phyloP scores from a whole-genome alignment of 2,329 filamentous ascomycete genomes.

The Beauveria scarabaeidicola region DNA sequence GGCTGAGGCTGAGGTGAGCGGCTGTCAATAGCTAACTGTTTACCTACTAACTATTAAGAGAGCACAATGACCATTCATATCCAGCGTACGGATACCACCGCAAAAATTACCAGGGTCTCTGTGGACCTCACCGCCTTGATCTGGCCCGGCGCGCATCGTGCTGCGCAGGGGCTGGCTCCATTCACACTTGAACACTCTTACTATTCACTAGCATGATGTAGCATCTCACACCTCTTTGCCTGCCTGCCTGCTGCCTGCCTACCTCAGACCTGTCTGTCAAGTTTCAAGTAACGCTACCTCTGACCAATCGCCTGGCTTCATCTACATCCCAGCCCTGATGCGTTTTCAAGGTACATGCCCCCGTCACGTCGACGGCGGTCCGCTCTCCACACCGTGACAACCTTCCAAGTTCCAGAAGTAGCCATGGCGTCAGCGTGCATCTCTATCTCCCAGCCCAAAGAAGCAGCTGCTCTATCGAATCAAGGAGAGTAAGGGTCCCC shows the following conservation, averaged over 20 bases:
- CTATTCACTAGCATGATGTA: not conserved
- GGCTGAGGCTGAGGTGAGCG: not conserved
- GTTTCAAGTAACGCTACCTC: not conserved
- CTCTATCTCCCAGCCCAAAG: constrained; percentile 9
- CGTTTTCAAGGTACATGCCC: not conserved
- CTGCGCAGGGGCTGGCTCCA: not conserved
- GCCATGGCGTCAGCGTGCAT: constrained; percentile 21
- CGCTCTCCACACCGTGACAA: not conserved
- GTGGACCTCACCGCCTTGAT: constrained; percentile 2
- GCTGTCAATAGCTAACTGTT: not conserved
- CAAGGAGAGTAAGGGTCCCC: not conserved
- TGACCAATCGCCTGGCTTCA: not conserved
- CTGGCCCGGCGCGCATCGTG: not conserved
- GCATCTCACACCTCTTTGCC: not conserved
- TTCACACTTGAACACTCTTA: not conserved
- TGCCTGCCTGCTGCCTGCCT: too few relatives aligned
- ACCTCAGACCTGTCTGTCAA: not conserved
- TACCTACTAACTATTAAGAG: not conserved
- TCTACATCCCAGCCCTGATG: not conserved
- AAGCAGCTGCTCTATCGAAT: not conserved
- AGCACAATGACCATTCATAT: not conserved
- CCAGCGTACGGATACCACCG: not conserved
- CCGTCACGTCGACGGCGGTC: constrained; percentile 1
- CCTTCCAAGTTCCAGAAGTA: not conserved
- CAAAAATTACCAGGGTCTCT: not conserved